Conservation (phyloP, 495 filamentous ascomycete species). For the Podospora conica region DNA sequence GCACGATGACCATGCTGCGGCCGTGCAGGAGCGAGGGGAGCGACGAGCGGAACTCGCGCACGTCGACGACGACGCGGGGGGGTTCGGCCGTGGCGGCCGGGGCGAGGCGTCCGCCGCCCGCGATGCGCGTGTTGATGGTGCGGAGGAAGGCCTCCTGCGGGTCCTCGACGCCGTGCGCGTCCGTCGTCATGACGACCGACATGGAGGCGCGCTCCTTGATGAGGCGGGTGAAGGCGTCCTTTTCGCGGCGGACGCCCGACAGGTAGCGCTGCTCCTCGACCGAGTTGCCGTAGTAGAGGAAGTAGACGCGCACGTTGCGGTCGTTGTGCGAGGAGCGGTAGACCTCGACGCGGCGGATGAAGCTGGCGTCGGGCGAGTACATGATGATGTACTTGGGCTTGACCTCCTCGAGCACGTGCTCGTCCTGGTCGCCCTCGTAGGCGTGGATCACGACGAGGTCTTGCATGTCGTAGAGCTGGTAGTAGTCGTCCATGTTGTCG, state of each 20-base stretch:
- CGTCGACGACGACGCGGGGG: constrained; percentile 90
- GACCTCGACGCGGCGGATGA: constrained; percentile 90
- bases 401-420: constrained; percentile 88
- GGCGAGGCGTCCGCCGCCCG: constrained; percentile 80
- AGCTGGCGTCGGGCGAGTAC: constrained; percentile 96
- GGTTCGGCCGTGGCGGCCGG: constrained; percentile 85
- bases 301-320: constrained; percentile 84
- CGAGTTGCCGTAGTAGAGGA: constrained; percentile 89
- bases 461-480: constrained; percentile 87
- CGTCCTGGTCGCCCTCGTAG: constrained; percentile 89
- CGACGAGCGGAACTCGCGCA: constrained; percentile 90
- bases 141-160: constrained; percentile 90
- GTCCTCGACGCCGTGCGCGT: constrained; percentile 65
- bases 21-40: constrained; percentile 89
- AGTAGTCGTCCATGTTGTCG: constrained; percentile 85
- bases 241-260: constrained; percentile 80
- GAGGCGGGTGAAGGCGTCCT: constrained; percentile 87
- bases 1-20: constrained; percentile 74
- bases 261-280: constrained; percentile 97
- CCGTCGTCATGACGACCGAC: constrained; percentile 73
- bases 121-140: constrained; percentile 94
- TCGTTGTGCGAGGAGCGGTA: constrained; percentile 91
- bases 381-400: constrained; percentile 94
- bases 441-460: constrained; percentile 85
- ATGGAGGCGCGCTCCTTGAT: constrained; percentile 92